Evolutionary conservation across 1,139 yeast species (phyloP).

Genomic region (Meyerozyma carpophila): DNA sequence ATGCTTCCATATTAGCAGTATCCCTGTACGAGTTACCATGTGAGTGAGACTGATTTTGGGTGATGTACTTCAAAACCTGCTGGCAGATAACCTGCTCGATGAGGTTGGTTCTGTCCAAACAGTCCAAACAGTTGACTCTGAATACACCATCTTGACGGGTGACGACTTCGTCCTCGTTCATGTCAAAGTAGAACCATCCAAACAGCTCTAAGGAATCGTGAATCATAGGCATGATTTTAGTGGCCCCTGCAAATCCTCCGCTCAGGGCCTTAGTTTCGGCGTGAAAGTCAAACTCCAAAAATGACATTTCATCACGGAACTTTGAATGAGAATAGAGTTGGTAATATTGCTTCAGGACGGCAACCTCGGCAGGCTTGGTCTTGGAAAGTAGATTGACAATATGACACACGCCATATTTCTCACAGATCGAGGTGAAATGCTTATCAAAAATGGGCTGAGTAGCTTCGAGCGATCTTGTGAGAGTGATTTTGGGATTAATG

Average conservation of each 20-base stretch:
- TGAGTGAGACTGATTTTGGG: conserved; percentile 40
- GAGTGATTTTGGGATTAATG: conserved; percentile 78
- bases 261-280: conserved; percentile 69
- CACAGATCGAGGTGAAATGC: conserved; percentile 67
- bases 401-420: conserved; percentile 82
- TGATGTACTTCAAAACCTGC: conserved; percentile 57
- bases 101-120: conserved; percentile 90
- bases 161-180: conserved; percentile 38
- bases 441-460: conserved; percentile 84
- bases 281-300: conserved; percentile 91
- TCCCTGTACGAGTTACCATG: conserved; percentile 17
- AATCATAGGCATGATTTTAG: conserved; percentile 59
- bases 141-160: conserved; percentile 86
- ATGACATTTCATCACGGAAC: conserved; percentile 44
- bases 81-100: conserved; percentile 78
- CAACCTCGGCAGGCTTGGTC: conserved; percentile 71
- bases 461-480: conserved; percentile 86
- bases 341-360: conserved; percentile 62
- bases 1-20: conserved; percentile 32
- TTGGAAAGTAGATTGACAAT: conserved; percentile 74
- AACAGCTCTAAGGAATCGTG: conserved; percentile 65
- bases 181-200: conserved; percentile 71
- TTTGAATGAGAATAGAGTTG: conserved; percentile 45
- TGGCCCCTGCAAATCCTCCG: conserved; percentile 83
- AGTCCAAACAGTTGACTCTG: conserved; percentile 90